phyloP scores from a whole-genome alignment of 768 basidiomycete species.

The Dictyophora rubrovolvata region DNA sequence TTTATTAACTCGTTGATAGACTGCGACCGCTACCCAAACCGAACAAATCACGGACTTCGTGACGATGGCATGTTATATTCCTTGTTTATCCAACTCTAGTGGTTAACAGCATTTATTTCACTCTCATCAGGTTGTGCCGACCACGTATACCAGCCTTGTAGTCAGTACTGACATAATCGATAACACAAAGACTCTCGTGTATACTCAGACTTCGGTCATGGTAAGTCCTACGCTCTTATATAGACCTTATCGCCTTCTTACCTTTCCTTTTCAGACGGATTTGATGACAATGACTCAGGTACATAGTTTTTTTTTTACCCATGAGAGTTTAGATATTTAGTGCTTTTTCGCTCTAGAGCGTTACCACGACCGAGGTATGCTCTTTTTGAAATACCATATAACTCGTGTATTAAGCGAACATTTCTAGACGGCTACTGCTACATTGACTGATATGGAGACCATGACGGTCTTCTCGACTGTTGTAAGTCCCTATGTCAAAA shows the following conservation, averaged over 20 bases:
- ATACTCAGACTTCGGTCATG: conserved; percentile 28
- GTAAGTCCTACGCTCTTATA: not conserved
- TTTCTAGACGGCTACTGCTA: conserved; percentile 38
- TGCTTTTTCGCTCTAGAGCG: not conserved
- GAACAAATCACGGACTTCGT: conserved; percentile 35
- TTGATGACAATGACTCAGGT: conserved; percentile 21
- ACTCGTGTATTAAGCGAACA: conserved; percentile 31
- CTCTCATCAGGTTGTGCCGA: conserved; percentile 34
- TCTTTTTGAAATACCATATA: not conserved
- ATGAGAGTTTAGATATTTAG: not conserved
- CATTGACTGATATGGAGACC: conserved; percentile 37
- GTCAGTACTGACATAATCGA: conserved; percentile 20
- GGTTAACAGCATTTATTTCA: too few species aligned
- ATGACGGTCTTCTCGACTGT: conserved; percentile 1
- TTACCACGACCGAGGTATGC: not conserved
- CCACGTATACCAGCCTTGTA: conserved; percentile 45
- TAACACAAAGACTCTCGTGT: conserved; percentile 44
- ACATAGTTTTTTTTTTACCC: not conserved
- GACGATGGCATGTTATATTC: not conserved
- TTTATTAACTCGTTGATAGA: conserved; percentile 18
- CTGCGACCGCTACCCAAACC: conserved; percentile 43
- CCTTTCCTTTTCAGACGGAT: conserved; percentile 18
- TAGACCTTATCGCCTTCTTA: not conserved
- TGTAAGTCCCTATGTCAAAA: not conserved
- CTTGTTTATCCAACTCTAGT: not conserved